A percentile compares a stretch with the other conserved stretches of the same genome.
These are phyloP conservation scores for Erigeron philadelphicus DNA, from an alignment of 140 eudicot genomes.

Conservation along the genomic window DNA sequence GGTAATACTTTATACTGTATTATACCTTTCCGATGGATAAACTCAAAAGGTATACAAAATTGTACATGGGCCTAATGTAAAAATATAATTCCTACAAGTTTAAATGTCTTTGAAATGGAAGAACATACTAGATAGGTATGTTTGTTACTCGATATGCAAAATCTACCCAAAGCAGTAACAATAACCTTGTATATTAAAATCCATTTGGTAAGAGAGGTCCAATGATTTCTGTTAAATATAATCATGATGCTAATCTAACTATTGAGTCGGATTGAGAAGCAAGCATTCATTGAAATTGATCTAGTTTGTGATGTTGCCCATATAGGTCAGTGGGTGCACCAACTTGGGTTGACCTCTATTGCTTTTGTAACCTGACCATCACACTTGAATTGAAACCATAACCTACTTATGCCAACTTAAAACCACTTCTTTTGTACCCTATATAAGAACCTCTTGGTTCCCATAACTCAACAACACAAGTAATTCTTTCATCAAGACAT, in stretches of 20 bases:
- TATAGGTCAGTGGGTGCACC: slow-evolving; percentile 67
- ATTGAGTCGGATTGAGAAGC: slow-evolving; percentile 24
- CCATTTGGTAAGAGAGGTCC: neutral
- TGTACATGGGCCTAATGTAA: too few relatives aligned
- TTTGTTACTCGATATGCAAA: too few relatives aligned
- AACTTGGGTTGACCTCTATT: slow-evolving; percentile 55
- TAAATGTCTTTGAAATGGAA: too few relatives aligned
- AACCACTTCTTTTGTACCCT: slow-evolving; percentile 39
- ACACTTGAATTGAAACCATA: slow-evolving; percentile 37
- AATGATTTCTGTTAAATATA: slow-evolving; percentile 21
- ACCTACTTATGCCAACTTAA: slow-evolving; percentile 73
- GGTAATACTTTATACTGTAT: too few relatives aligned
- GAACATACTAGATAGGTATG: too few relatives aligned
- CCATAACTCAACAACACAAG: slow-evolving; percentile 16
- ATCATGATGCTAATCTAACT: slow-evolving; percentile 25
- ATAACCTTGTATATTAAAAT: too few relatives aligned
- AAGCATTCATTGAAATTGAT: slow-evolving; percentile 36
- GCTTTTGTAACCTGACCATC: slow-evolving; percentile 34
- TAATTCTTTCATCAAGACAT: slow-evolving; percentile 8
- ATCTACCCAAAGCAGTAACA: too few relatives aligned
- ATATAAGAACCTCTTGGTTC: slow-evolving; percentile 38
- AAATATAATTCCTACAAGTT: too few relatives aligned
- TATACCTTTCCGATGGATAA: too few relatives aligned
- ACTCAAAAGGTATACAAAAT: too few relatives aligned
- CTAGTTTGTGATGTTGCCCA: slow-evolving; percentile 8